phyloP scores from a whole-genome alignment of 805 yeast genomes.

The Teunomyces pallodes region DNA sequence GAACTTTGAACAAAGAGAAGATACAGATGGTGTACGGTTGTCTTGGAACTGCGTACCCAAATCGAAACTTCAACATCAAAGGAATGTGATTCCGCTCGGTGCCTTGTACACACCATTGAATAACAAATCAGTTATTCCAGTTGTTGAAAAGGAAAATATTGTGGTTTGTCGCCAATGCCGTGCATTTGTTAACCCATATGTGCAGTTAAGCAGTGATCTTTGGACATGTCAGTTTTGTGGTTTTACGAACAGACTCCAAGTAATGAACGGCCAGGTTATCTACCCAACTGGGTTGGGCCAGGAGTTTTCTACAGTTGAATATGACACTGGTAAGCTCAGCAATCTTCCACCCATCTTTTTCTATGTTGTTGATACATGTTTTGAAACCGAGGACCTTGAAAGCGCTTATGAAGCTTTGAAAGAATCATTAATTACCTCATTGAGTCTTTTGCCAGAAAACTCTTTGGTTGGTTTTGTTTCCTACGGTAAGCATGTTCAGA shows the following conservation, averaged over 20 bases:
- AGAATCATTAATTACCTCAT: conserved; percentile 45
- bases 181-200: conserved; percentile 53
- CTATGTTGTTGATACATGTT: conserved; percentile 57
- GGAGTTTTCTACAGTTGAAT: conserved; percentile 51
- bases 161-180: conserved; percentile 53
- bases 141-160: conserved; percentile 40
- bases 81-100: conserved; percentile 55
- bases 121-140: conserved; percentile 39
- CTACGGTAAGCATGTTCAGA: conserved; percentile 57
- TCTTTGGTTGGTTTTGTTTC: conserved; percentile 57
- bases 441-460: conserved; percentile 51
- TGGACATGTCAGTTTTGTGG: conserved; percentile 64
- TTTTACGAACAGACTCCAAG: conserved; percentile 37
- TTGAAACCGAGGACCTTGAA: conserved; percentile 48
- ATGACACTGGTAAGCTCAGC: conserved; percentile 38
- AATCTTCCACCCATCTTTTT: conserved; percentile 47
- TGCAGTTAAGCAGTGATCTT: conserved; percentile 29
- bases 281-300: conserved; percentile 38
- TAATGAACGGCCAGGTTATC: conserved; percentile 18
- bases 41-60: conserved; percentile 69
- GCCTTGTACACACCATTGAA: conserved; percentile 60
- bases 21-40: conserved; percentile 68
- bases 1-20: conserved; percentile 60
- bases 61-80: conserved; percentile 49
- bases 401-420: conserved; percentile 43